phyloP scores from a whole-genome alignment of 2,329 filamentous ascomycete species.

The Aspergillus proliferans region DNA sequence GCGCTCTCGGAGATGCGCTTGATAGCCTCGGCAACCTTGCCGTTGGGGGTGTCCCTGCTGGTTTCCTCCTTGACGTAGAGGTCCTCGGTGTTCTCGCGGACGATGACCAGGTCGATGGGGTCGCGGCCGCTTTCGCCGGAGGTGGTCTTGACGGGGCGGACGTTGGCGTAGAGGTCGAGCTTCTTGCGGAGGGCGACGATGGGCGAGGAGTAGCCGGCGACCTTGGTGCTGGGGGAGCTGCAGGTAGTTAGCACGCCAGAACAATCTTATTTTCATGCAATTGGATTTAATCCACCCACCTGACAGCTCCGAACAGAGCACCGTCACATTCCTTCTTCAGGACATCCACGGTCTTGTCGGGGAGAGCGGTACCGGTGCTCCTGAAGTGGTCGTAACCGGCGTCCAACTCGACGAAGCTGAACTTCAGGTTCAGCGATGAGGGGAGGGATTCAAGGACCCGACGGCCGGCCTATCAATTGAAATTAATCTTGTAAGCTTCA shows the following conservation, averaged over 20 bases:
- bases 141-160: slow-evolving; percentile 86
- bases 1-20: slow-evolving; percentile 92
- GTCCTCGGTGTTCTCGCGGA: slow-evolving; percentile 98
- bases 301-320: slow-evolving; percentile 92
- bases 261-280: background rate
- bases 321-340: slow-evolving; percentile 89
- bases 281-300: slow-evolving; percentile 33
- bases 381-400: slow-evolving; percentile 94
- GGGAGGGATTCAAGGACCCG: slow-evolving; percentile 89
- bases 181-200: slow-evolving; percentile 95
- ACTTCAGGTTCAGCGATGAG: slow-evolving; percentile 81
- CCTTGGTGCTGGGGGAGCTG: slow-evolving; percentile 77
- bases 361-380: slow-evolving; percentile 78
- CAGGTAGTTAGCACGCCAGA: background rate
- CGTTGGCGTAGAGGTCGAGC: slow-evolving; percentile 93
- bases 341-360: slow-evolving; percentile 83
- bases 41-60: slow-evolving; percentile 64
- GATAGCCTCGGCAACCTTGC: slow-evolving; percentile 91
- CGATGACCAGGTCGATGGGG: slow-evolving; percentile 93
- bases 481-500: background rate
- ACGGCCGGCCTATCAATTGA: slow-evolving; percentile 60
- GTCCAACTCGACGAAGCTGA: slow-evolving; percentile 87
- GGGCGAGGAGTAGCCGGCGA: slow-evolving; percentile 91
- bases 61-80: slow-evolving; percentile 96
- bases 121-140: slow-evolving; percentile 47